Percentiles rank a stretch among this genome's conserved stretches.
Conservation (phyloP, 2,329 filamentous ascomycete species). For the Aspergillus luchuensis region DNA sequence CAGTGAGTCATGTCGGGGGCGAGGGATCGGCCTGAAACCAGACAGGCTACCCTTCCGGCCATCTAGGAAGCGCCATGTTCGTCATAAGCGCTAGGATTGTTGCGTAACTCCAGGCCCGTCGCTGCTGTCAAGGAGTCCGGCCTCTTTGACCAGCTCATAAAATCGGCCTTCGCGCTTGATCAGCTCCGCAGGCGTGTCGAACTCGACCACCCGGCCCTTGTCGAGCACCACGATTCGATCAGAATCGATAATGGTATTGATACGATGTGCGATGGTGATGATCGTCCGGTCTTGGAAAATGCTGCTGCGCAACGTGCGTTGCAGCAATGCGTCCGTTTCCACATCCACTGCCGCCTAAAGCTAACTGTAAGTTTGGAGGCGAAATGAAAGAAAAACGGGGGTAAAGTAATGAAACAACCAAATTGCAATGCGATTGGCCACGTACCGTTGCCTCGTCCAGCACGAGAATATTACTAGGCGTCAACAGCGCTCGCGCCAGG, state of each 20-base stretch:
- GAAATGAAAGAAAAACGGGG: background rate
- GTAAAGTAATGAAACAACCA: background rate
- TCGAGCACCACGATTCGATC: constrained; percentile 94
- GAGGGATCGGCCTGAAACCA: constrained; percentile 10
- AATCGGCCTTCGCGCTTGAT: constrained; percentile 78
- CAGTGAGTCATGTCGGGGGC: constrained; percentile 3
- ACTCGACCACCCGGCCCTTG: constrained; percentile 86
- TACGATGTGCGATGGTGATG: constrained; percentile 96
- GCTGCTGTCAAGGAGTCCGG: constrained; percentile 65
- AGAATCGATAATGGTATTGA: constrained; percentile 90
- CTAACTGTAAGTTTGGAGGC: constrained; percentile 20
- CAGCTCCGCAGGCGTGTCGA: constrained; percentile 80
- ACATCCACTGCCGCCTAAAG: constrained; percentile 66
- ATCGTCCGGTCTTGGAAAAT: constrained; percentile 91
- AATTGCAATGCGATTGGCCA: constrained; percentile 4
- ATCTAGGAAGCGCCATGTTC: constrained; percentile 7
- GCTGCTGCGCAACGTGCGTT: constrained; percentile 63
- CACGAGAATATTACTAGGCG: constrained; percentile 94
- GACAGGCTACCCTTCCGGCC: constrained; percentile 7
- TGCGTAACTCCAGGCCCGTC: constrained; percentile 37
- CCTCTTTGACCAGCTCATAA: constrained; percentile 87
- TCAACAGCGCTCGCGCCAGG: constrained; percentile 87
- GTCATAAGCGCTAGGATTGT: constrained; percentile 9
- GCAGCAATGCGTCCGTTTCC: constrained; percentile 66
- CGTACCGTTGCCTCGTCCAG: constrained; percentile 90